Percentiles rank a stretch among this genome's conserved stretches.
Evolutionary conservation across 306 rosid genomes (phyloP).

Genomic region (Prosopis cineraria): DNA sequence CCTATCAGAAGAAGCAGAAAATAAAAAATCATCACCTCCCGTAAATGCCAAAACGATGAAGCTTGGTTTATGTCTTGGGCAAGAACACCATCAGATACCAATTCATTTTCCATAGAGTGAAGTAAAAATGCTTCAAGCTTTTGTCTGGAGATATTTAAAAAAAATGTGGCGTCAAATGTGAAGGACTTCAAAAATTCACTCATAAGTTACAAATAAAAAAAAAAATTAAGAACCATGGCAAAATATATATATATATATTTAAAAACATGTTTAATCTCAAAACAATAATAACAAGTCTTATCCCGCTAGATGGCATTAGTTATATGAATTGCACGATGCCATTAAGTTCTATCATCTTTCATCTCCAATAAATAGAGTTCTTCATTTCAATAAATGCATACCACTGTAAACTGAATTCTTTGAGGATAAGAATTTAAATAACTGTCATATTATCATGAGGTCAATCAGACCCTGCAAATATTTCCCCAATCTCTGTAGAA

Average conservation of each 20-base stretch:
- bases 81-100: conserved; percentile 85
- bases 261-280: conserved; percentile 12
- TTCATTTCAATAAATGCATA: conserved; percentile 21
- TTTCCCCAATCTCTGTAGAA: background rate
- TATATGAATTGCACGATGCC: no score
- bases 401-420: conserved; percentile 7
- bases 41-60: conserved; percentile 85
- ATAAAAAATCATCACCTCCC: conserved; percentile 67
- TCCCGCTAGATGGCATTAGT: no score
- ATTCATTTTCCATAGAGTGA: conserved; percentile 80
- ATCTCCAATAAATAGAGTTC: conserved; percentile 14
- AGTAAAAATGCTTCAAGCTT: conserved; percentile 95
- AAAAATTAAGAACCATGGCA: background rate
- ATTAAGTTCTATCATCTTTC: no score
- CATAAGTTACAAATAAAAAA: conserved; percentile 3
- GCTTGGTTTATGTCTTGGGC: conserved; percentile 97
- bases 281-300: no score
- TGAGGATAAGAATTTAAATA: conserved; percentile 20
- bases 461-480: conserved; percentile 25
- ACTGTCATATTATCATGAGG: conserved; percentile 15
- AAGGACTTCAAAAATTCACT: conserved; percentile 24
- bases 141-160: conserved; percentile 62
- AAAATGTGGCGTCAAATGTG: conserved; percentile 18
- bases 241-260: background rate
- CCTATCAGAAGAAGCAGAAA: conserved; percentile 20